Conservation (phyloP, 2,329 filamentous ascomycete genomes). For the Diaporthe sp. region DNA sequence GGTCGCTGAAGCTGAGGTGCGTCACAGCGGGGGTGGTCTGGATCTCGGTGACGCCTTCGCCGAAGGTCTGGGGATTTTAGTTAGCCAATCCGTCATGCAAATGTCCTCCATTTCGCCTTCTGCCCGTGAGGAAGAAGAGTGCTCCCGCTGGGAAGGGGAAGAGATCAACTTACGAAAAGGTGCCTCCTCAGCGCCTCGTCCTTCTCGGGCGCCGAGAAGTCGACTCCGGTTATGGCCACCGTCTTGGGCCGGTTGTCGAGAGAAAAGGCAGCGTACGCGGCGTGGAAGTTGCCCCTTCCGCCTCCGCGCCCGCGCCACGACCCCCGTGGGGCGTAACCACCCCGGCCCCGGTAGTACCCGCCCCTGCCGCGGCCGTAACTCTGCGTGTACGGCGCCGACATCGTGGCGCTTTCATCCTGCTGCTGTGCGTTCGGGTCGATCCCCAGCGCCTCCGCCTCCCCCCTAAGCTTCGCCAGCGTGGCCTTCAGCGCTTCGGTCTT, state of each 20-base stretch:
- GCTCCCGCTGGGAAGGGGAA: slow-evolving; percentile 41
- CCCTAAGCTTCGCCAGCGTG: slow-evolving; percentile 79
- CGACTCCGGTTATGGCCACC: slow-evolving; percentile 73
- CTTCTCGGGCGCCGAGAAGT: slow-evolving; percentile 70
- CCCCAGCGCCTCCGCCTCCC: slow-evolving; percentile 77
- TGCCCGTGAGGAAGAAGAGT: no score
- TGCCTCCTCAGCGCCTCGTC: slow-evolving; percentile 80
- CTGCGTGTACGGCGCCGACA: slow-evolving; percentile 45
- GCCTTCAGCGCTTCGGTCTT: slow-evolving; percentile 75
- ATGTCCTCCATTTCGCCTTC: not conserved
- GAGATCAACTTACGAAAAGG: slow-evolving; percentile 68
- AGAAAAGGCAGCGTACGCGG: slow-evolving; percentile 72
- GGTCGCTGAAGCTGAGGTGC: slow-evolving; percentile 74
- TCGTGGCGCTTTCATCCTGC: slow-evolving; percentile 57
- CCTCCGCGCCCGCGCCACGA: slow-evolving; percentile 55
- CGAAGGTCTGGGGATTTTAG: slow-evolving; percentile 62
- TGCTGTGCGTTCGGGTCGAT: slow-evolving; percentile 69
- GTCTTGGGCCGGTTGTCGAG: slow-evolving; percentile 82
- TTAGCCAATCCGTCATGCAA: slow-evolving; percentile 47
- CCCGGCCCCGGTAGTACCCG: slow-evolving; percentile 34
- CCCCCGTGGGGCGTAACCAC: slow-evolving; percentile 47
- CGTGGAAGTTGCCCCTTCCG: slow-evolving; percentile 63
- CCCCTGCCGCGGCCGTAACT: slow-evolving; percentile 51
- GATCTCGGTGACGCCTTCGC: slow-evolving; percentile 70
- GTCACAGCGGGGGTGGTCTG: slow-evolving; percentile 61